Base-by-base conservation (phyloP, 2,329 filamentous ascomycete species). In the Nigrospora oryzae region DNA sequence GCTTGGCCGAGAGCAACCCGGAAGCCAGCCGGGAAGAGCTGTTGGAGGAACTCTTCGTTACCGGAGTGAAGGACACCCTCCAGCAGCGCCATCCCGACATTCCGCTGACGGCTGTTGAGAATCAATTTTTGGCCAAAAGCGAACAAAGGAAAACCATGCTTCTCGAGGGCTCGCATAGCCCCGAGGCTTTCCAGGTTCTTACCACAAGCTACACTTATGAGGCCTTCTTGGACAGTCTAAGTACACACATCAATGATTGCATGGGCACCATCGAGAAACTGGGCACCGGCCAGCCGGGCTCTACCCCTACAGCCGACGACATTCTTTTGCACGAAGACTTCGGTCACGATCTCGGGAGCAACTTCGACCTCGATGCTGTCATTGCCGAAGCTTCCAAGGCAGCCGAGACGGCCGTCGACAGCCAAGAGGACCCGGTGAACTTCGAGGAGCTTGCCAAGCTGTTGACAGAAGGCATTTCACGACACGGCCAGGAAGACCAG, bases 161-260 rank as follows among this genome's bases (percentile, higher is more conserved):
- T 17, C 50, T 50, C 12, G 51, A 55, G 7, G 59, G 56, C 42
- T 60, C 59, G 11, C 15, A 12, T n/a, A 17, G n/a, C n/a, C 33
- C 39, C 17, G 46, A 34, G 38, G 32, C 44, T 12, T 16, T n/a
- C 34, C 14, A 36, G 11, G 16, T 36, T 13, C 35, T 46, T 11
- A 42, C 59, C 57, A 42, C 53, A 60, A 47, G 16, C 10, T 62
- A 60, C 46, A 60, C 56, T 5, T 63, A 61, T 31, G 60, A 62
- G 42, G 55, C 59, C 10, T 63, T 60, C 42, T 53, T 63, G 6
- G 59, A 63, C 33, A 55, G 41, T 31, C 47, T 63, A 3, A 63
- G 57, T 47, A 58, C 54, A 1, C 62, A 56, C 40, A 51, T 63
- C 36, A 60, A 61, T 42, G 58, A 61, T 11, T 55, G 61, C 33